Evolutionary conservation across 1,284 basidiomycete genomes (phyloP), one percentile per base, ranked within the genome.

Genomic region (Prillingera fragicola): DNA sequence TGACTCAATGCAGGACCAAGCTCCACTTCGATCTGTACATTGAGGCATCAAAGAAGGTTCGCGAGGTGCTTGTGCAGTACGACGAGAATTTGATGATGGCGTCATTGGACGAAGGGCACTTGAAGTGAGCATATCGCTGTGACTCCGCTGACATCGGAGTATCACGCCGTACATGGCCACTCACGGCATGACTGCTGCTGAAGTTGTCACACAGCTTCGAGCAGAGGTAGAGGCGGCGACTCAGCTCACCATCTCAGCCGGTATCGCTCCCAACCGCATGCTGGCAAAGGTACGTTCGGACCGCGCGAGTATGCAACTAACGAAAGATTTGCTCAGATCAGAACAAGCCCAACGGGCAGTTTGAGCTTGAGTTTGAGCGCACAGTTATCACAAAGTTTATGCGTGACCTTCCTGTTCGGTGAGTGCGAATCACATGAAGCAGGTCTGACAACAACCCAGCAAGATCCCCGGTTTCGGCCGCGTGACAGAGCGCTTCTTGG

Each of bases 281-380:
- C 75, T 91, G 8, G 86, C 87, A 33, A 91, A 91, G 75, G 84
- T 84, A n/a, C 31, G 54, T 28, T 21, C 3, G 1, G 7, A 14
- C 29, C 19, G 17, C 17, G 5, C 14, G 13, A 13, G 3, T 48
- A 42, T 67, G 49, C 18, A 12, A 19, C 35, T 50, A 21, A 52
- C 31, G 35, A 25, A 62, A 92, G 85, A 94, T 95, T 42, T 91
- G 87, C 63, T 94, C 89, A 31, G 91, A 96, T 67, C 87, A 84
- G 82, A 95, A 95, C 70, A 96, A 96, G 71, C 91, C 91, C 0
- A 87, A 95, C 62, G 91, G 90, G 2, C 87, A 92, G 66, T 95
- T 80, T 58, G 78, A 80, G 56, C 77, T 94, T 26, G 72, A 80
- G 3, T 87, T 84, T 60, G 76, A 84, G 34, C 67, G 77, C 2